Conservation (phyloP, 1,284 basidiomycete species). For the Melampsora americana region DNA sequence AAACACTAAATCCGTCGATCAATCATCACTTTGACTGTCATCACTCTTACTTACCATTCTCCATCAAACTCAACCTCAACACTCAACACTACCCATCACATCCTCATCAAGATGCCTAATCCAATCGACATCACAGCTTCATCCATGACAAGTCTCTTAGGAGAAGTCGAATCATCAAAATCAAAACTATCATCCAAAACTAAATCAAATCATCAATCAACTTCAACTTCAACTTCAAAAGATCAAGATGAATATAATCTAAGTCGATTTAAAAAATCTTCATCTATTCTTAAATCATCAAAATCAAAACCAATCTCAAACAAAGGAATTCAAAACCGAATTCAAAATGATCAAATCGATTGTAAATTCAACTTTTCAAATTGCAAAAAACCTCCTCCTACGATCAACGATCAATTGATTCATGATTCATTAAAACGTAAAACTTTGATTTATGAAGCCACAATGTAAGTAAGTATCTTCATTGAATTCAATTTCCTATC, state of each 20-base stretch:
- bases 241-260: constrained; percentile 12
- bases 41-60: background rate
- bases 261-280: constrained; percentile 14
- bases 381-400: background rate
- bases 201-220: background rate
- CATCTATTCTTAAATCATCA: background rate
- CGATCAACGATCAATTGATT: constrained; percentile 19
- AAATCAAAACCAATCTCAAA: constrained; percentile 11
- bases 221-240: too few relatives aligned
- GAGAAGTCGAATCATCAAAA: constrained; percentile 33
- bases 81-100: too few relatives aligned
- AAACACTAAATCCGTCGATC: too few relatives aligned
- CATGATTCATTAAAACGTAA: constrained; percentile 27
- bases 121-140: constrained; percentile 34
- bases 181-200: background rate
- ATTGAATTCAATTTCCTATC: too few relatives aligned
- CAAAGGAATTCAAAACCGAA: constrained; percentile 3
- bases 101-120: constrained; percentile 30
- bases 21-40: too few relatives aligned
- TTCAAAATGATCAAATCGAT: constrained; percentile 5
- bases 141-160: constrained; percentile 29
- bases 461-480: constrained; percentile 21
- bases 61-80: background rate
- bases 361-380: too few relatives aligned
- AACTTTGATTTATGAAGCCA: constrained; percentile 31